Base-by-base conservation (phyloP, 768 basidiomycete genomes). In the Favolaschia claudopus region DNA sequence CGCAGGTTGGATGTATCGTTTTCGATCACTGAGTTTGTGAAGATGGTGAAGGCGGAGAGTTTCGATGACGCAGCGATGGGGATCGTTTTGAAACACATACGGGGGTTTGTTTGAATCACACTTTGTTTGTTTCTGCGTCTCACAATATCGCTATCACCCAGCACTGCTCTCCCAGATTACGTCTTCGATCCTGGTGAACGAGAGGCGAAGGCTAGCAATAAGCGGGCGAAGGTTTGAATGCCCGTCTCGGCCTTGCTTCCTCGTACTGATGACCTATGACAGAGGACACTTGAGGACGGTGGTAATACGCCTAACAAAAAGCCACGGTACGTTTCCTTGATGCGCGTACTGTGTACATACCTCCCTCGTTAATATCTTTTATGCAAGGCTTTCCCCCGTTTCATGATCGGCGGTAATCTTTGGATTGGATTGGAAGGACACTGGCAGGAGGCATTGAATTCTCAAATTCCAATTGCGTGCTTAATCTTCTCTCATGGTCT, bases 1-100 rank as follows among this genome's bases (percentile, higher is more conserved):
- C 48, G 60, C n/a, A 25, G 62, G 15, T 48, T 64, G 24, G 62
- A 92, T 69, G 87, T 92, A 44, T 88, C 89, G 53, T 89, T 87
- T 73, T 89, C 91, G 4, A 90, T 87, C 4, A 82, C 82, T 19
- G 87, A 90, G 57, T 92, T 92, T 69, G 84, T 84, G 20, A 87
- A 89, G 70, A 79, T 88, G 22, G 88, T 88, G 65, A 89, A 89
- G 70, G 71, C 78, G 71, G 91, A 92, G 63, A 84, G 84, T 63
- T 92, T 85, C 65, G 87, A 91, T 49, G 83, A 88, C 50, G 76
- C 81, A 32, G 82, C 79, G 57, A 92, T 91, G 90, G 89, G 89
- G 19, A 85, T 92, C 45, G 79, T 85, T 28, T 81, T 92, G 48
- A 82, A 86, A 38, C 85, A 92, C 63, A 86, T 91, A 15, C 42